A percentile compares a stretch with the other conserved stretches of the same genome.
Evolutionary conservation across 176 grass and related monocot genomes (phyloP).

Genomic region (Hordeum vulgare): DNA sequence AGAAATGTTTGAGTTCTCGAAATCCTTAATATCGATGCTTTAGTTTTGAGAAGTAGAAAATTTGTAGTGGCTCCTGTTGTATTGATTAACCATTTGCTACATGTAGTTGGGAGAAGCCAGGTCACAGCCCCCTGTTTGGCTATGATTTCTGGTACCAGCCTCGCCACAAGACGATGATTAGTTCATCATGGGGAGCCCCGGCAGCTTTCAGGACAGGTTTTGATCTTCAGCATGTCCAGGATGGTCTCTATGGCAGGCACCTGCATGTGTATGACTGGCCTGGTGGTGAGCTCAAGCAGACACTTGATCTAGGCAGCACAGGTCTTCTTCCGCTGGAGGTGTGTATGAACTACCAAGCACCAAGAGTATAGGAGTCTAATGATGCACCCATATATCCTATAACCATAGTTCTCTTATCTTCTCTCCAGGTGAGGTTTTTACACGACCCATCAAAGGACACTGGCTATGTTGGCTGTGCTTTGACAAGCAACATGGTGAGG

Average conservation of each 20-base stretch:
- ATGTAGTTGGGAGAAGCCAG: slow-evolving; percentile 86
- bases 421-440: slow-evolving; percentile 81
- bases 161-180: slow-evolving; percentile 94
- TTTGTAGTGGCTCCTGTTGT: not conserved
- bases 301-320: slow-evolving; percentile 56
- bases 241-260: slow-evolving; percentile 85
- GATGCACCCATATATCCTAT: not conserved
- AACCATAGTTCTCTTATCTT: not conserved
- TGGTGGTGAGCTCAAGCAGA: slow-evolving; percentile 86
- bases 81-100: not conserved
- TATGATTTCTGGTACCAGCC: slow-evolving; percentile 98
- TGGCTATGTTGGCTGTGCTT: slow-evolving; percentile 78
- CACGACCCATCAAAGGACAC: slow-evolving; percentile 96
- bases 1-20: not conserved
- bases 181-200: slow-evolving; percentile 85
- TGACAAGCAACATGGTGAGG: slow-evolving; percentile 90
- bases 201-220: slow-evolving; percentile 71
- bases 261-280: slow-evolving; percentile 90
- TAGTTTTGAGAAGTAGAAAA: not conserved
- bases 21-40: not conserved
- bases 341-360: not conserved
- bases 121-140: slow-evolving; percentile 75
- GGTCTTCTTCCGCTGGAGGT: slow-evolving; percentile 88
- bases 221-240: slow-evolving; percentile 75
- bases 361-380: not conserved